These are phyloP conservation scores for Coemansia sp. DNA, from an alignment of 192 early-diverging fungal species.

Conservation along the genomic window DNA sequence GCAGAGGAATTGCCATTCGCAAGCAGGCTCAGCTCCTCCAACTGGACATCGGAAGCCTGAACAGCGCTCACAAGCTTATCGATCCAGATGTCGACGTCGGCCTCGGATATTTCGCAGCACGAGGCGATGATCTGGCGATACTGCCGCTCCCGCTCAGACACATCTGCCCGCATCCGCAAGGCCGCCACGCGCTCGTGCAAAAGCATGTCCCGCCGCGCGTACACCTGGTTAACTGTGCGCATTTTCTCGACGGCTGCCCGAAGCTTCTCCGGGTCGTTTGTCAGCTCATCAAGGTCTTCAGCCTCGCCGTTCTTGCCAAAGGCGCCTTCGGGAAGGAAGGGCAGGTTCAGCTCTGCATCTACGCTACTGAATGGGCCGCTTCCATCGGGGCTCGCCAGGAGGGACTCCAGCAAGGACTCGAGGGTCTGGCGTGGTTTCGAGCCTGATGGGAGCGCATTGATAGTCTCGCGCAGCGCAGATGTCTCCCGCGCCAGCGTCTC, in stretches of 20 bases:
- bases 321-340: slow-evolving; percentile 14
- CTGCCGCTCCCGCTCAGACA: slow-evolving; percentile 68
- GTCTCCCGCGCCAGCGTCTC: slow-evolving; percentile 56
- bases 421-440: slow-evolving; percentile 35
- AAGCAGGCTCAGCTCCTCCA: not conserved
- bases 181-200: slow-evolving; percentile 61
- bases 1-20: not conserved
- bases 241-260: slow-evolving; percentile 33
- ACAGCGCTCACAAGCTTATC: slow-evolving; percentile 74
- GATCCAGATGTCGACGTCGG: slow-evolving; percentile 76
- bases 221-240: slow-evolving; percentile 48
- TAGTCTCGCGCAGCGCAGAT: slow-evolving; percentile 37
- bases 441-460: slow-evolving; percentile 28
- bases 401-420: slow-evolving; percentile 24
- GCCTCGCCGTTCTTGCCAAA: slow-evolving; percentile 1
- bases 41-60: slow-evolving; percentile 46
- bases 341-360: slow-evolving; percentile 15
- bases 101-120: slow-evolving; percentile 78
- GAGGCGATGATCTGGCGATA: slow-evolving; percentile 83
- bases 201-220: slow-evolving; percentile 44
- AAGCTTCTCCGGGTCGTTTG: slow-evolving; percentile 36
- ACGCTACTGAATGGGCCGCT: not conserved
- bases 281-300: slow-evolving; percentile 13
- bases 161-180: slow-evolving; percentile 51
- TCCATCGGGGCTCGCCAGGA: slow-evolving; percentile 16